These are phyloP conservation scores for Cymodocea nodosa DNA, from an alignment of 116 monocot species.

Conservation along the genomic window DNA sequence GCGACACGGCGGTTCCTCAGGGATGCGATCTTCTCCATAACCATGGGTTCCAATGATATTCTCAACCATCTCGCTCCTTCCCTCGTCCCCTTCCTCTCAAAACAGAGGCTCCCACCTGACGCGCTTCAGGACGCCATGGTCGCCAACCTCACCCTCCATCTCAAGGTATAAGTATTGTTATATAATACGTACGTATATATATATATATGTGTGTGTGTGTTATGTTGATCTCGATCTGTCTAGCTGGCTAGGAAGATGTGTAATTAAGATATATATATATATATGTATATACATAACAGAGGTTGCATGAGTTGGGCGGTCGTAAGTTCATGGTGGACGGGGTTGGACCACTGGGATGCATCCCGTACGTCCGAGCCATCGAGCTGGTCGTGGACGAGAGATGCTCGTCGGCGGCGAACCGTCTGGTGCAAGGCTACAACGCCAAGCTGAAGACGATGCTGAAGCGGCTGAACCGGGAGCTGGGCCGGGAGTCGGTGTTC, in stretches of 20 bases:
- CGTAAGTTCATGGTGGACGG: slow-evolving; percentile 30
- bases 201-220: no score
- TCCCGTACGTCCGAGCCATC: slow-evolving; percentile 26
- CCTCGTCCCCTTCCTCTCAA: slow-evolving; percentile 22
- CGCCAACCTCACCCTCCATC: slow-evolving; percentile 34
- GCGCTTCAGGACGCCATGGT: slow-evolving; percentile 33
- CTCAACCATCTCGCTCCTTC: slow-evolving; percentile 33
- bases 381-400: slow-evolving; percentile 4
- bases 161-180: no score
- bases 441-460: slow-evolving; percentile 19
- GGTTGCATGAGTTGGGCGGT: slow-evolving; percentile 30
- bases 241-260: no score
- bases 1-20: slow-evolving; percentile 21
- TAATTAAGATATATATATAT: no score
- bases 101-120: slow-evolving; percentile 10
- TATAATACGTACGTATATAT: no score
- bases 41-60: slow-evolving; percentile 26
- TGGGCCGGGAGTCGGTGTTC: slow-evolving; percentile 20
- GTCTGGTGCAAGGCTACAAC: slow-evolving; percentile 24
- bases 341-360: slow-evolving; percentile 33
- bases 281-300: slow-evolving; percentile 7
- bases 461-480: slow-evolving; percentile 16
- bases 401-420: slow-evolving; percentile 17
- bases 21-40: slow-evolving; percentile 23
- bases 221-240: no score